Percentiles rank a stretch among this genome's conserved stretches.
Conservation (phyloP, 441 rosid species). For the Croton laevigatus region DNA sequence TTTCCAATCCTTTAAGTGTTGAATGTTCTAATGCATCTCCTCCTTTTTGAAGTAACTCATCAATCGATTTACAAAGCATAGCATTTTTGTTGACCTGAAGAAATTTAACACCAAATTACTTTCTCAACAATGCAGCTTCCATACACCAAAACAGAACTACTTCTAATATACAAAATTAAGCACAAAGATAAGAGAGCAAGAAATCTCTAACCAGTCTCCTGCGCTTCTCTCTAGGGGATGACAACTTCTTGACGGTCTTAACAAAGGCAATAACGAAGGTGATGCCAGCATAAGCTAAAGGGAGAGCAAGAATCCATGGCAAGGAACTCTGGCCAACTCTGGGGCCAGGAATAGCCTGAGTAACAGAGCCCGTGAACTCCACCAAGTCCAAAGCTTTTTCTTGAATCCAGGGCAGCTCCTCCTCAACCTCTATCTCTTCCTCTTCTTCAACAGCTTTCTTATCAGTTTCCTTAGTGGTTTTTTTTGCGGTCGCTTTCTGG, state of each 20-base stretch:
- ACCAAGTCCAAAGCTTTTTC: constrained; percentile 92
- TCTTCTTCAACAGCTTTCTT: constrained; percentile 25
- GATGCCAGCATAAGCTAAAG: constrained; percentile 67
- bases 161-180: background rate
- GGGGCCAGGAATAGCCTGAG: constrained; percentile 95
- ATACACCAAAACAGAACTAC: background rate
- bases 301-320: constrained; percentile 92
- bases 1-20: constrained; percentile 48
- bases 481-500: constrained; percentile 21
- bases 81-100: constrained; percentile 84
- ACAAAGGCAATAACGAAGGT: constrained; percentile 78
- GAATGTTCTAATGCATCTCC: constrained; percentile 45
- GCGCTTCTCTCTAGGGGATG: constrained; percentile 71
- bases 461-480: background rate
- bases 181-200: background rate
- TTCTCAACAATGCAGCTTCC: background rate
- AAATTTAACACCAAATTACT: background rate
- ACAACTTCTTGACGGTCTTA: constrained; percentile 67
- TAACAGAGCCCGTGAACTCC: constrained; percentile 93
- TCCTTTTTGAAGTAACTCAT: constrained; percentile 60
- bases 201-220: constrained; percentile 52
- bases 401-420: constrained; percentile 88
- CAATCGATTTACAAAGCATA: constrained; percentile 64
- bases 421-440: constrained; percentile 75
- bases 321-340: constrained; percentile 82